phyloP scores from a whole-genome alignment of 2,329 filamentous ascomycete genomes.

The Boeremia exigua region DNA sequence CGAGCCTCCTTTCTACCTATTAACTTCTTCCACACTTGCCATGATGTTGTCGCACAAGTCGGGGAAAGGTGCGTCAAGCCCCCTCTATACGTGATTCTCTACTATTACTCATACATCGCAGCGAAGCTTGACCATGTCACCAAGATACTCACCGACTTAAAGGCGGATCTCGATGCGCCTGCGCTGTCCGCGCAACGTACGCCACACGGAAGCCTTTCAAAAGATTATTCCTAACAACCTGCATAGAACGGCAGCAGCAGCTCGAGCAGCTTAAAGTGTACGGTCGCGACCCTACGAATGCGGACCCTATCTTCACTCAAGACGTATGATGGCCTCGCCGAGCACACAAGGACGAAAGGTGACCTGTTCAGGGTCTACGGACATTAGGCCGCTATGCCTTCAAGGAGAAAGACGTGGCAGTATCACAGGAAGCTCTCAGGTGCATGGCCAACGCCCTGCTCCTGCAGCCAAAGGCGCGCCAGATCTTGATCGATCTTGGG shows the following conservation, averaged over 20 bases:
- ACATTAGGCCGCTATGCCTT: constrained; percentile 77
- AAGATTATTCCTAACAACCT: neutral
- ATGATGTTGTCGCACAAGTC: constrained; percentile 14
- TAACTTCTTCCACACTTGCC: too few relatives aligned
- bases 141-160: constrained; percentile 66
- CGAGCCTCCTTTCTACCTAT: neutral
- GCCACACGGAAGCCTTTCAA: constrained; percentile 20
- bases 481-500: constrained; percentile 74
- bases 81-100: neutral
- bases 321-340: constrained; percentile 58
- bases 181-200: constrained; percentile 67
- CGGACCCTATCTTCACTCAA: constrained; percentile 84
- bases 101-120: constrained; percentile 23
- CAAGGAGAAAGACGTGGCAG: constrained; percentile 63
- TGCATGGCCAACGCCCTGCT: constrained; percentile 87
- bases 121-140: constrained; percentile 75
- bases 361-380: constrained; percentile 68
- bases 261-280: constrained; percentile 75
- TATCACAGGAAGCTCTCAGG: constrained; percentile 75
- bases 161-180: constrained; percentile 65
- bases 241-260: constrained; percentile 65
- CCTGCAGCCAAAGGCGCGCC: constrained; percentile 69
- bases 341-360: constrained; percentile 10
- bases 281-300: constrained; percentile 73
- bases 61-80: constrained; percentile 27